Evolutionary conservation across 352 stramenopile species (phyloP), one percentile per base, ranked within the genome.

Genomic region (Pythium myriotylum): DNA sequence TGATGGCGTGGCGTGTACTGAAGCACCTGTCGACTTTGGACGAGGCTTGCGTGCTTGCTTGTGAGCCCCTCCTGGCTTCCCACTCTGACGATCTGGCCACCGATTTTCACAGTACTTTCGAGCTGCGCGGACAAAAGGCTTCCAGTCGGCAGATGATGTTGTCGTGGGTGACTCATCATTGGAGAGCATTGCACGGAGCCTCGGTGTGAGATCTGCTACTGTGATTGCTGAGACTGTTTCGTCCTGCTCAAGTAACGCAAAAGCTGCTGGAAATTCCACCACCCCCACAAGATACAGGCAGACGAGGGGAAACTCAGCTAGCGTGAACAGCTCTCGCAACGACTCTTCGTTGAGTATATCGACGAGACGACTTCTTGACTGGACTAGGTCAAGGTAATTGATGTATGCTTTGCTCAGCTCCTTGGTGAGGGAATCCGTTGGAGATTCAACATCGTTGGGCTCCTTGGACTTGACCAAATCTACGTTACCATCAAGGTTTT

Each of bases 381-480:
- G 70, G 16, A 60, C 52, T 1, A 89, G 59, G 48, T 91, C 81
- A 40, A 87, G 33, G 27, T 81, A 88, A 52, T 78, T 87, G 5
- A 76, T 62, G 39, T 88, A 91, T 5, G 76, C 68, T 59, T 87
- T 91, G 59, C 76, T 76, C 32, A 91, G 41, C 22, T 84, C 72
- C 59, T 91, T 89, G 2, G 83, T 42, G 22, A 86, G 20, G 4
- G 58, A 27, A 1, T 58, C 53, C n/a, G 35, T 37, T 4, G 45
- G 54, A 16, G 39, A 41, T 6, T 62, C 54, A 2, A 29, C 1
- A 10, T 62, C 45, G 5, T n/a, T 26, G 5, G 16, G 5, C 27
- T 52, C 52, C 19, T 46, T 47, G 16, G 22, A 42, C 5, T 46
- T 37, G 24, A 14, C 22, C 26, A 32, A 27, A 12, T 62, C 9